Evolutionary conservation across 192 early-diverging fungal genomes (phyloP), one percentile per base, ranked within the genome.

Genomic region (Backusella circina): DNA sequence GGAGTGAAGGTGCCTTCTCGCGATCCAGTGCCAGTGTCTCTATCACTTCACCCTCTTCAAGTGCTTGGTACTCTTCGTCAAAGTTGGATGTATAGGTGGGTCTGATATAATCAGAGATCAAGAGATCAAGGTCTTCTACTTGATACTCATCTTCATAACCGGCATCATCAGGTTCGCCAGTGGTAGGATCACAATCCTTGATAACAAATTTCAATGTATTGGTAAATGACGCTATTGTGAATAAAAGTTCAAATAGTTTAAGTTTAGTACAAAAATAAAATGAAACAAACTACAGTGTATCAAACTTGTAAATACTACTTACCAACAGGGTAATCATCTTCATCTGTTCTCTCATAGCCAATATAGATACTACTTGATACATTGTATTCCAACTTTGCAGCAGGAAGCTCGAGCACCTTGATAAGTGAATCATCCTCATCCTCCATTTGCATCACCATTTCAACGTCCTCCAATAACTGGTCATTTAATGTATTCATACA

Each of bases 121-220:
- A 81, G 30, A 98, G 75, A 4, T 98, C 95, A 5, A 94, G 81
- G 21, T 95, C 93, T 81, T 99, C 98, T 50, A 97, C 87, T 80
- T 86, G 81, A 79, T 98, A 99, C 79, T 99, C 97, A 78, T 97
- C 97, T 65, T 97, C 95, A 68, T 94, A 98, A 26, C 97, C 97
- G 61, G 97, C 93, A 73, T 93, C 94, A 74, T 96, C 95, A 6
- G 95, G 90, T 79, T 96, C 95, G 38, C 95, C 95, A 8, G 96
- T 98, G 1, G 87, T 84, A 16, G 97, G 96, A 78, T 99, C 98
- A 82, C 94, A 97, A 76, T 99, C 98, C 84, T 96, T 98, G 44
- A 97, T 90, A 26, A 95, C 80, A 77, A 96, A 98, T 70, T 92
- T 92, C 50, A 99, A 85, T 7, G 92, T 93, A 84, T 93, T 95